Evolutionary conservation across 305 asterid species (phyloP).

Genomic region (Fraxinus velutina): DNA sequence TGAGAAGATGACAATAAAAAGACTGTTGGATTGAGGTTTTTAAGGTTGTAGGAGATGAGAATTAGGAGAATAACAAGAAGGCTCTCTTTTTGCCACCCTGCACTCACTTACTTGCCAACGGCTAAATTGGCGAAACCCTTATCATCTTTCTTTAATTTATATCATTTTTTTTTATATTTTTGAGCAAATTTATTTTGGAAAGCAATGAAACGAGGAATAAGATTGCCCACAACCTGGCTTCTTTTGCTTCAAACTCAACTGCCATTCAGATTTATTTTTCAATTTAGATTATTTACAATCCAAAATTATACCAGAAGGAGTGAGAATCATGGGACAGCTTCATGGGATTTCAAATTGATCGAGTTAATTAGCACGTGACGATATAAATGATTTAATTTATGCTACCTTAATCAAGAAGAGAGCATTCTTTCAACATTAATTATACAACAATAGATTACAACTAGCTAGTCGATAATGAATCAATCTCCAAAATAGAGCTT

Average conservation of each 20-base stretch:
- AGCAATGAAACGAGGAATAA: background rate
- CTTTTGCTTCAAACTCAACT: background rate
- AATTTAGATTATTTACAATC: conserved; percentile 1
- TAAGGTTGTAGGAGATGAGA: conserved; percentile 60
- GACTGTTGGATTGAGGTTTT: conserved; percentile 46
- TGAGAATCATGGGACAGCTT: background rate
- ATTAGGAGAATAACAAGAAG: conserved; percentile 62
- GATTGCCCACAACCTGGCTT: background rate
- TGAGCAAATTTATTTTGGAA: background rate
- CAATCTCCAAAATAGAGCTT: background rate
- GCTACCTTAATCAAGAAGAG: background rate
- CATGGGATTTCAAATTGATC: background rate
- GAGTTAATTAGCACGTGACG: background rate
- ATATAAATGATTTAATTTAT: background rate
- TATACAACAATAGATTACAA: background rate
- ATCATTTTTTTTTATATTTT: background rate
- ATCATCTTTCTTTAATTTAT: conserved; percentile 16
- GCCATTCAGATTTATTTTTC: conserved; percentile 5
- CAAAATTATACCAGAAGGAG: background rate
- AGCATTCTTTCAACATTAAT: background rate
- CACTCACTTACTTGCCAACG: conserved; percentile 39
- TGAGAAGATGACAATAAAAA: conserved; percentile 30
- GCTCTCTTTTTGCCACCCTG: conserved; percentile 86
- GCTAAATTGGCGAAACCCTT: conserved; percentile 39
- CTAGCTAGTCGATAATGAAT: background rate